Base-by-base conservation (phyloP, 192 early-diverging fungal species). In the Coemansia sp. region DNA sequence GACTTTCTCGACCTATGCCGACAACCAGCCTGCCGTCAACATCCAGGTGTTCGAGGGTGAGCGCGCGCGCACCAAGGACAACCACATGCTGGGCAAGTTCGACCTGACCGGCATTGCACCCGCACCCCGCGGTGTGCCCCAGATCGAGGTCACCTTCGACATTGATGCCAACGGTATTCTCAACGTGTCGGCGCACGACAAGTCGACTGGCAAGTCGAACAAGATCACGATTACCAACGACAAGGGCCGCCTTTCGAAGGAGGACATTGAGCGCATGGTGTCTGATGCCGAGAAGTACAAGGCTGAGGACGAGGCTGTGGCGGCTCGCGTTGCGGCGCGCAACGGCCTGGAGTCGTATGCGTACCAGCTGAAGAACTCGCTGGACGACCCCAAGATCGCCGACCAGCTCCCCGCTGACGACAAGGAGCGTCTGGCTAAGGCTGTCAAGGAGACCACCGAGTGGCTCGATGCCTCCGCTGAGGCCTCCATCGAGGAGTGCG, bases 161-260 rank as follows among this genome's bases (percentile, higher is more conserved):
- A 87, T 97, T 63, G 95, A 98, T 70, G 92, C 94, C 83, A 97
- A 97, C 90, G 93, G 93, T 87, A 96, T 97, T 85, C 86, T 97
- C 75, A 96, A 97, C 87, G 95, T 98, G 77, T 86, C 87, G 65
- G 95, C 94, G 61, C 81, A 91, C 66, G 95, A 96, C 87, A 96
- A 97, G 91, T 92, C 93, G 72, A 96, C 93, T 66, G 93, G 94
- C 64, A 87, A 89, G 73, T 89, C 92, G 74, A 94, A 95, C 89
- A 97, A 94, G 89, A 97, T 97, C 84, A 97, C 95, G 84, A 96
- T 99, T 88, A 96, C 95, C 87, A 95, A 96, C 89, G 95, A 97
- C 89, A 96, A 97, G 90, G 95, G 95, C 65, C 92, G 94, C 77
- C 89, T 99, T 64, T 91, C 94, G 69, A 95, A 98, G 91, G 97